Evolutionary conservation across 2,329 filamentous ascomycete genomes (phyloP).

Genomic region (Colletotrichum gloeosporioides): DNA sequence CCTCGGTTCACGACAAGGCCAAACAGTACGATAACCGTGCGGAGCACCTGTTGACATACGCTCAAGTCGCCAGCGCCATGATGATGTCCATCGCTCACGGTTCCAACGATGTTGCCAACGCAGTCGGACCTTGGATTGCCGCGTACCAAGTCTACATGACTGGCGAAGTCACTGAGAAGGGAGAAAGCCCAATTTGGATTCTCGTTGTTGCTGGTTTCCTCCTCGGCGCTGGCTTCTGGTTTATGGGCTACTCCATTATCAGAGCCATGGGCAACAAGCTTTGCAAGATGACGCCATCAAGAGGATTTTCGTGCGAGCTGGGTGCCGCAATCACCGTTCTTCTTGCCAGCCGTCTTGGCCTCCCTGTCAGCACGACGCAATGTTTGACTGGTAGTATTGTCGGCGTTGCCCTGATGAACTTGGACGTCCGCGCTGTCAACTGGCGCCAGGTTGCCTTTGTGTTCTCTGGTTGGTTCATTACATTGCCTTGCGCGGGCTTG

Average conservation of each 20-base stretch:
- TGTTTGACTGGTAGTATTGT: slow-evolving; percentile 29
- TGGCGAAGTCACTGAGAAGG: slow-evolving; percentile 32
- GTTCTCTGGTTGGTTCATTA: slow-evolving; percentile 30
- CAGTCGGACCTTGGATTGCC: slow-evolving; percentile 43
- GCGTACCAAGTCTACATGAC: slow-evolving; percentile 39
- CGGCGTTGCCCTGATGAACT: slow-evolving; percentile 30
- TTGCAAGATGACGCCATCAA: slow-evolving; percentile 41
- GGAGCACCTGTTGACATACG: slow-evolving; percentile 53
- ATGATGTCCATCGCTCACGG: slow-evolving; percentile 49
- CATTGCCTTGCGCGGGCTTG: slow-evolving; percentile 27
- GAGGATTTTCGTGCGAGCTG: slow-evolving; percentile 40
- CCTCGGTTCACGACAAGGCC: slow-evolving; percentile 32
- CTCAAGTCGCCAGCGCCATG: slow-evolving; percentile 43
- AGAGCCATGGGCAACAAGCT: slow-evolving; percentile 22
- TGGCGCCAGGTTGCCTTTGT: slow-evolving; percentile 30
- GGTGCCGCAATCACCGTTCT: slow-evolving; percentile 41
- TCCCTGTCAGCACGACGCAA: slow-evolving; percentile 32
- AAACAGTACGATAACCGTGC: slow-evolving; percentile 48
- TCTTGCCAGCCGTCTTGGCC: slow-evolving; percentile 24
- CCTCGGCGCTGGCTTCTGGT: slow-evolving; percentile 44
- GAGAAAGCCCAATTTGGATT: slow-evolving; percentile 43
- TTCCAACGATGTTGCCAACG: slow-evolving; percentile 48
- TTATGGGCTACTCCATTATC: slow-evolving; percentile 31
- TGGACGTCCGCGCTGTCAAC: slow-evolving; percentile 27
- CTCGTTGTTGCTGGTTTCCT: slow-evolving; percentile 39